Percentiles rank a stretch among this genome's conserved stretches.
These are phyloP conservation scores for Fusarium sp. DNA, from an alignment of 2,329 filamentous ascomycete species.

Conservation along the genomic window DNA sequence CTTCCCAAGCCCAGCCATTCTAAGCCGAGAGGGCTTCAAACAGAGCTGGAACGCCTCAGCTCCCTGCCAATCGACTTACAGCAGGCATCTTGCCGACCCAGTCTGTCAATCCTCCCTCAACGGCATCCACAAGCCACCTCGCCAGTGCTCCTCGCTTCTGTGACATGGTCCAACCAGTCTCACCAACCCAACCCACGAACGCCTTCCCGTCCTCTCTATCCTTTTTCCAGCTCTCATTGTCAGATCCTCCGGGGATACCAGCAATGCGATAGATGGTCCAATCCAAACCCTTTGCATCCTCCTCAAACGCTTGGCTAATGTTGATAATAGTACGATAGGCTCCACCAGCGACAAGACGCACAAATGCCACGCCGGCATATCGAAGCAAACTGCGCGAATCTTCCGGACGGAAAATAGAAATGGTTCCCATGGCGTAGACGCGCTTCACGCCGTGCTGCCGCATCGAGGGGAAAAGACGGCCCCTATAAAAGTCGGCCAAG, in stretches of 20 bases:
- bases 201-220: conserved; percentile 40
- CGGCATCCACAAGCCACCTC: not conserved
- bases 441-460: conserved; percentile 32
- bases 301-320: conserved; percentile 39
- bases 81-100: not conserved
- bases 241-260: conserved; percentile 42
- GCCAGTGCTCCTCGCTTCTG: not conserved
- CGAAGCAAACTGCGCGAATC: conserved; percentile 38
- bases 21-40: no score
- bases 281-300: conserved; percentile 40
- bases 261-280: conserved; percentile 48
- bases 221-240: conserved; percentile 43
- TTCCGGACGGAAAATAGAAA: conserved; percentile 43
- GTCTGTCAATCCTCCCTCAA: not conserved
- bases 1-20: no score
- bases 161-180: not conserved
- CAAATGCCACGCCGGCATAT: conserved; percentile 16
- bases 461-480: conserved; percentile 21
- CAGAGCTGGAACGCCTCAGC: no score
- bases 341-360: conserved; percentile 18
- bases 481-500: conserved; percentile 10
- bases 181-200: not conserved
- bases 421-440: conserved; percentile 51
- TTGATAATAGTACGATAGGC: conserved; percentile 38
- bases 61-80: not conserved